Conservation (phyloP, 78 protist genomes). For the Dictyostelium brefeldianum region DNA sequence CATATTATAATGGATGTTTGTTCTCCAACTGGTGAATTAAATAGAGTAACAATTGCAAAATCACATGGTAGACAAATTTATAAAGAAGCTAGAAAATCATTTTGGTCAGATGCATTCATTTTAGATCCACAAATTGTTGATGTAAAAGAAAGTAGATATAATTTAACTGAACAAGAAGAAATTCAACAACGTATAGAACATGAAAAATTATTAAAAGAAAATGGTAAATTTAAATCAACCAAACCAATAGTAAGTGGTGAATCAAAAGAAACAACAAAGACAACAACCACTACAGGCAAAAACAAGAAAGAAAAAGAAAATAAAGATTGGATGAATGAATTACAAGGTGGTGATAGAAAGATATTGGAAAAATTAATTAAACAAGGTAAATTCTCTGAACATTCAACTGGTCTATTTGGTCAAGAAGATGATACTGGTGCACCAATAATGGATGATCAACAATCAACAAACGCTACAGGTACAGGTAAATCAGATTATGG, state of each 20-base stretch:
- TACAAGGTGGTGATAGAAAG: slow-evolving; percentile 33
- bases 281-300: background rate
- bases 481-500: background rate
- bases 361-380: slow-evolving; percentile 37
- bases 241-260: background rate
- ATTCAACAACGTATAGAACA: background rate
- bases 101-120: slow-evolving; percentile 68
- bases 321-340: slow-evolving; percentile 58
- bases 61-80: slow-evolving; percentile 68
- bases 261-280: background rate
- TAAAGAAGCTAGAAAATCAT: slow-evolving; percentile 77
- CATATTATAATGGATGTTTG: slow-evolving; percentile 82
- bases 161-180: background rate
- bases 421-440: background rate
- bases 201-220: background rate
- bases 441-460: background rate
- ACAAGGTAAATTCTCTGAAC: slow-evolving; percentile 58
- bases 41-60: slow-evolving; percentile 73
- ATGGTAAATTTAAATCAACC: too few relatives aligned
- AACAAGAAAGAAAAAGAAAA: slow-evolving; percentile 25
- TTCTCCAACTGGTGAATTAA: slow-evolving; percentile 60
- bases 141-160: slow-evolving; percentile 4
- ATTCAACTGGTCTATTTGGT: background rate
- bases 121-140: slow-evolving; percentile 16
- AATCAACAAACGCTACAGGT: background rate